Conservation (phyloP, 306 rosid genomes). For the Myrica gale region DNA sequence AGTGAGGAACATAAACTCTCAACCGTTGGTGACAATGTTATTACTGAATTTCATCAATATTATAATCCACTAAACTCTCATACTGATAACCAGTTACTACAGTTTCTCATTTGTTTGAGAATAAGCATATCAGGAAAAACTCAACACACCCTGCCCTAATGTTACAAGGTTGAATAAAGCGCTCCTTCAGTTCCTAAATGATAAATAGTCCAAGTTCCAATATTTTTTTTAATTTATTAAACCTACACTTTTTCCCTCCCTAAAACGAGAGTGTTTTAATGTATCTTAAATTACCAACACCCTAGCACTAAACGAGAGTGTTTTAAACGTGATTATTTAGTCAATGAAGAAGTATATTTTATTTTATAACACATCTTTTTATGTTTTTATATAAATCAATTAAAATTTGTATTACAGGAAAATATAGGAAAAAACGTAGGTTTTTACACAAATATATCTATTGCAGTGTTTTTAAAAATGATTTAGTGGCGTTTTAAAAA, state of each 20-base stretch:
- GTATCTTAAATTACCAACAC: not conserved
- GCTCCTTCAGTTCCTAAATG: too few species aligned
- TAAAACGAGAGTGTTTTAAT: not conserved
- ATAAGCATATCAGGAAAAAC: not conserved
- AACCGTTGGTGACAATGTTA: conserved; percentile 36
- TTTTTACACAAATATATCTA: too few species aligned
- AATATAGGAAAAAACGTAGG: too few species aligned
- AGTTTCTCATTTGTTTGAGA: not conserved
- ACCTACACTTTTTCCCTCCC: not conserved
- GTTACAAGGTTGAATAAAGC: not conserved
- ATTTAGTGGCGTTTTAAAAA: too few species aligned
- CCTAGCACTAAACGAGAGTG: too few species aligned
- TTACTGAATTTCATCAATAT: conserved; percentile 20
- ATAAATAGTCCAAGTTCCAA: conserved; percentile 2
- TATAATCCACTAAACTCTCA: not conserved
- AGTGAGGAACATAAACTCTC: too few species aligned
- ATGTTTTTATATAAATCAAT: too few species aligned
- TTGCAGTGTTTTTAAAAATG: too few species aligned
- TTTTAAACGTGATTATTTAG: too few species aligned
- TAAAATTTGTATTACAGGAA: too few species aligned
- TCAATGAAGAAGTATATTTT: too few species aligned
- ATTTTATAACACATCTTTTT: too few species aligned
- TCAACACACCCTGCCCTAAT: not conserved
- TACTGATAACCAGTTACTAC: not conserved
- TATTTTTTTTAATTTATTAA: not conserved